Base-by-base conservation (phyloP, 257 asterid genomes). In the Dorcoceras hygrometricum region DNA sequence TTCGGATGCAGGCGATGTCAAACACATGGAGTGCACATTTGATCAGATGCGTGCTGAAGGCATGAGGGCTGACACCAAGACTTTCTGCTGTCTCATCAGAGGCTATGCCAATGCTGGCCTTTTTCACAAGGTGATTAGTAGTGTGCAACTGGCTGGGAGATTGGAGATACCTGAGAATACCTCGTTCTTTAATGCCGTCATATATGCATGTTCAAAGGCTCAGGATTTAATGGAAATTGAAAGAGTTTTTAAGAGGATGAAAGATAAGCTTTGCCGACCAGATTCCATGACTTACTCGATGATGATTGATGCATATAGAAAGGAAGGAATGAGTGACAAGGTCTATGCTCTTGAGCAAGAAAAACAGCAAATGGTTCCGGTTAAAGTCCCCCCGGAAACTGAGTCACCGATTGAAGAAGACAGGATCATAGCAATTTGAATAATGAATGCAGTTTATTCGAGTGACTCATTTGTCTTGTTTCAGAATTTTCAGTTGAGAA, bases 201-300 rank as follows among this genome's bases (percentile, higher is more conserved):
- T 93, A 57, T 86, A 82, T 68, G 97, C 96, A 29, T 93, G 96
- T 78, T 79, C 96, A 26, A 83, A 78, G 77, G 95, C 97, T 18
- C 90, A 81, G 56, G 97, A 93, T 70, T 72, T 93, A 27, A 82
- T 86, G 92, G 97, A 93, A 77, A 93, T 93, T 95, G 96, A 86
- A 62, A 79, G 96, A 70, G 95, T 88, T 69, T 93, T 84, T 70
- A 68, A 79, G 82, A 84, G 97, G 74, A 93, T 86, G 99, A 93
- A 88, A 72, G 88, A 79, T 27, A 83, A 86, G 80, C 63, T 46
- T 20, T 86, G 96, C 69, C 79, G 58, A 61, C 92, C 92, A 4
- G 97, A 93, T 76, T 77, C 84, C 55, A 71, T 78, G 12, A 93
- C 97, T 23, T 88, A 86, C 79, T 74, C 87, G 39, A 48, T 84